Evolutionary conservation across 2,329 filamentous ascomycete genomes (phyloP).

Genomic region (Ceratocystis eucalypticola): DNA sequence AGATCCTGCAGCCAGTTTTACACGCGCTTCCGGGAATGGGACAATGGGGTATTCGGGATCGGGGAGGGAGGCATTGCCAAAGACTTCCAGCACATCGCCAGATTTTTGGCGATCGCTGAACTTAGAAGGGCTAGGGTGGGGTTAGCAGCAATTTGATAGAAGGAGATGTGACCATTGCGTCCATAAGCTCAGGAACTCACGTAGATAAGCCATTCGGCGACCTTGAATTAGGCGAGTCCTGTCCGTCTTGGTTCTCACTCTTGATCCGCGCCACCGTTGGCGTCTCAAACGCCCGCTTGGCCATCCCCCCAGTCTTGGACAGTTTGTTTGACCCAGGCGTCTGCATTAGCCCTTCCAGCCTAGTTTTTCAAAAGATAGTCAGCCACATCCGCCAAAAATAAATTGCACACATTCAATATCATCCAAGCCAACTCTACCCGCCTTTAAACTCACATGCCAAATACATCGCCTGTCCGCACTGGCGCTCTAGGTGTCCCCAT

Average conservation of each 20-base stretch:
- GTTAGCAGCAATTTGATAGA: not conserved
- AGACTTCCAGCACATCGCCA: conserved; percentile 67
- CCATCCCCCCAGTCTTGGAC: conserved; percentile 24
- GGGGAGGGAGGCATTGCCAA: conserved; percentile 50
- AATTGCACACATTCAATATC: too few species aligned
- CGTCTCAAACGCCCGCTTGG: conserved; percentile 31
- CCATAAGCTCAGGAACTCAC: conserved; percentile 2
- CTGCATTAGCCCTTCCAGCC: conserved; percentile 53
- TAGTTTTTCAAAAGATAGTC: not conserved
- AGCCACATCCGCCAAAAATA: too few species aligned
- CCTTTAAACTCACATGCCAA: conserved; percentile 50
- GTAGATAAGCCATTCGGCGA: conserved; percentile 13
- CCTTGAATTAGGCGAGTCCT: conserved; percentile 31
- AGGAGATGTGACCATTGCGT: not conserved
- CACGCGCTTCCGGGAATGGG: conserved; percentile 59
- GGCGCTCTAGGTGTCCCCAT: conserved; percentile 49
- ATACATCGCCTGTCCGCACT: conserved; percentile 52
- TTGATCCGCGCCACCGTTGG: conserved; percentile 36
- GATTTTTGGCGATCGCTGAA: conserved; percentile 68
- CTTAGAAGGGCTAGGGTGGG: conserved; percentile 36
- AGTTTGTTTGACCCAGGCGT: conserved; percentile 30
- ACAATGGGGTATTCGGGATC: conserved; percentile 56
- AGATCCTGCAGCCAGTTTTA: conserved; percentile 73
- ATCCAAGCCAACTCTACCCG: not conserved
- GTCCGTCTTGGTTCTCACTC: conserved; percentile 31